Evolutionary conservation across 345 rosid species (phyloP), one percentile per base, ranked within the genome.

Genomic region (Ailanthus altissimus): DNA sequence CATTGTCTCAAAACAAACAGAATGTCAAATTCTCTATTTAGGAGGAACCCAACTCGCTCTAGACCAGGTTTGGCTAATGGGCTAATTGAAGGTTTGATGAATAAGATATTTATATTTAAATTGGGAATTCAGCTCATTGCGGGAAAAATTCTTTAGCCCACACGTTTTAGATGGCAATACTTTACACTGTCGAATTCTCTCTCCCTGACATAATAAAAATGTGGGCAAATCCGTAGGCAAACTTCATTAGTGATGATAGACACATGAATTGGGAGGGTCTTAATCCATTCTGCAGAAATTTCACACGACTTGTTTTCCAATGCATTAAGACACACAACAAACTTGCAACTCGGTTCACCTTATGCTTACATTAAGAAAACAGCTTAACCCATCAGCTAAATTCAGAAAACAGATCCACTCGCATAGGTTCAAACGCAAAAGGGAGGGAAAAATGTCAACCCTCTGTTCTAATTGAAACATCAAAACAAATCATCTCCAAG

Each of bases 1-100:
- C 73, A 71, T 80, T 65, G 8, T 16, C 73, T 54, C 40, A 51
- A 36, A 23, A 8, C 60, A n/a, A 73, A 25, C 38, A 32, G 38
- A 32, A 1, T 32, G 38, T 32, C 38, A 32, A 32, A 32, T 32
- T 32, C 38, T 32, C 38, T 32, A 32, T 32, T 32, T 32, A 32
- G 38, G 2, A 32, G 2, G 2, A 1, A 32, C 38, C 38, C 38
- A 32, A 32, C 38, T 32, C 38, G 38, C 38, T 32, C 38, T 32
- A 32, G 3, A 3, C 38, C 2, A 32, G 2, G 38, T 1, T 32
- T 32, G 38, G 38, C 38, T 32, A 32, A 1, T 32, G 3, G 20
- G 21, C 57, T 20, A 20, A 16, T 53, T 10, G 5, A 32, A 6
- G 7, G 46, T 2, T 1, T 16, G 13, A 8, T 20, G 67, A 16